Base-by-base conservation (phyloP, 2,329 filamentous ascomycete genomes). In the Fusarium setosum region DNA sequence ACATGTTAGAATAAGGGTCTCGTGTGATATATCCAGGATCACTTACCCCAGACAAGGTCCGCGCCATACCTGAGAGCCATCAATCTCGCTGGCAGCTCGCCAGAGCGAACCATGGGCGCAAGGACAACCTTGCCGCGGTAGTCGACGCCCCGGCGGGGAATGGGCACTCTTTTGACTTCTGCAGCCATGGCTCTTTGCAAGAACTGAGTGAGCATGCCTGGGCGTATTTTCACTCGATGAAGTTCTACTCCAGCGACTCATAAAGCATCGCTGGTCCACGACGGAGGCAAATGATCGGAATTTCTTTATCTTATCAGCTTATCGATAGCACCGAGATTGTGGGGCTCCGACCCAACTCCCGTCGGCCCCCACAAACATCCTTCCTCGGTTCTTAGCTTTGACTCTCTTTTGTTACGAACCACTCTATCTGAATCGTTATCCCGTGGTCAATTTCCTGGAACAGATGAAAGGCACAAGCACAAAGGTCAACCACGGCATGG, bases 91-190 rank as follows among this genome's bases (percentile, higher is more conserved):
- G 96, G 95, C 61, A 97, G 83, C 82, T 99, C 96, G 75, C 96
- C 96, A n/a, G 93, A 97, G 70, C 96, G 91, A 58, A 97, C 95
- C 96, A 99, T 99, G 37, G 96, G 96, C 63, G 96, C 96, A 65
- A 99, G 90, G 41, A 98, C 96, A 67, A 98, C 81, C 79, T 96
- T 97, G 79, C 92, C 92, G 71, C 95, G 88, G 80, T 97, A 98
- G 82, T 97, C 94, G 73, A 97, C 94, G 50, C 95, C 95, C 77
- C 91, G 92, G 62, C 84, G 86, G 67, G 95, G 95, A 68, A 97
- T 97, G 50, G 93, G 90, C 34, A 97, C 92, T 75, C 84, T 88
- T 75, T 91, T 90, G 61, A 82, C 72, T 71, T 81, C 79, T 55
- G 84, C 77, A 72, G 85, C 82, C 88, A 91, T 92, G 75, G 79